phyloP scores from a whole-genome alignment of 306 rosid genomes.

The Luffa aegyptiaca region DNA sequence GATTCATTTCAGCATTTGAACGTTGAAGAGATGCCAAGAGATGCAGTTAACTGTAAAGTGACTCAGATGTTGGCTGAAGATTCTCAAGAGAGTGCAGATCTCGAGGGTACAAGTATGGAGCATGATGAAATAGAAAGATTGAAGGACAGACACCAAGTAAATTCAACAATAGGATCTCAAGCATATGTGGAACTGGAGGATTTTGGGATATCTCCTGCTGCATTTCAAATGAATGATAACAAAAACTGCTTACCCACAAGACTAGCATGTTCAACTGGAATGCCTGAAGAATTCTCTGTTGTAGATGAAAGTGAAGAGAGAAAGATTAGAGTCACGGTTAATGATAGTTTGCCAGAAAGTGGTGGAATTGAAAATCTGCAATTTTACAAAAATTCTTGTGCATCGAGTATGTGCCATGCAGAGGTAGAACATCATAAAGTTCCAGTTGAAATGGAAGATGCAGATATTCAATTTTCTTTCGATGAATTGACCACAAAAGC shows the following conservation, averaged over 20 bases:
- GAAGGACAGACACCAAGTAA: constrained; percentile 16
- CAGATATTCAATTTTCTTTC: constrained; percentile 16
- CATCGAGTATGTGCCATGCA: constrained; percentile 15
- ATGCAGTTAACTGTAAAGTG: constrained; percentile 18
- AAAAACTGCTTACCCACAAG: constrained; percentile 18
- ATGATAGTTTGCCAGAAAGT: constrained; percentile 26
- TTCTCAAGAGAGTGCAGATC: constrained; percentile 14
- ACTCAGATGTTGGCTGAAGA: constrained; percentile 19
- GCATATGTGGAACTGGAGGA: constrained; percentile 15
- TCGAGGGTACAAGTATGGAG: constrained; percentile 13
- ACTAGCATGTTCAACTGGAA: constrained; percentile 15
- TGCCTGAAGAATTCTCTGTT: constrained; percentile 21
- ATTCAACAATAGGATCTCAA: constrained; percentile 19
- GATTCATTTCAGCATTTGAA: constrained; percentile 25
- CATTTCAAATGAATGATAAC: constrained; percentile 17
- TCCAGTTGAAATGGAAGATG: constrained; percentile 21
- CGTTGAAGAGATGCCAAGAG: constrained; percentile 16
- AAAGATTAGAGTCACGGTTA: constrained; percentile 9
- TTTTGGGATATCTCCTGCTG: constrained; percentile 14
- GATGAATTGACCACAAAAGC: constrained; percentile 21
- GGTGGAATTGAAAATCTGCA: constrained; percentile 17
- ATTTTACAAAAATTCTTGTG: constrained; percentile 11
- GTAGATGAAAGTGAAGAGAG: constrained; percentile 23
- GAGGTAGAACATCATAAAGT: constrained; percentile 15
- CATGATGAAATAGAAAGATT: constrained; percentile 14